These are phyloP conservation scores for Candida nitratophila DNA, from an alignment of 805 yeast genomes.

Conservation along the genomic window DNA sequence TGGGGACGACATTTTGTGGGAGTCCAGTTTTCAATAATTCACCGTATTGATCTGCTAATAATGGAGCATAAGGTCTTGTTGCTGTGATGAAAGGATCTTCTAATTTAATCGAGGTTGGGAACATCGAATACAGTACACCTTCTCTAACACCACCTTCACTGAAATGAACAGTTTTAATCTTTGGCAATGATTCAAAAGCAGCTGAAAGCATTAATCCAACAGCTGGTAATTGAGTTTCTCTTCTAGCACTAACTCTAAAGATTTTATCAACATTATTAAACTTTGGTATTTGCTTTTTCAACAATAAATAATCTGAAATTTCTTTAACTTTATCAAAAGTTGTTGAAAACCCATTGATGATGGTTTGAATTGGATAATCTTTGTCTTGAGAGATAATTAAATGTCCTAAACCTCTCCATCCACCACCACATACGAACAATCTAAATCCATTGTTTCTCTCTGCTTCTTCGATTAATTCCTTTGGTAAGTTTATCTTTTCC, in stretches of 20 bases:
- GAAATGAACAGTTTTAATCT: slow-evolving; percentile 50
- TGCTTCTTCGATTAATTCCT: slow-evolving; percentile 42
- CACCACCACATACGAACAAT: slow-evolving; percentile 68
- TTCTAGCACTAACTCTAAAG: slow-evolving; percentile 60
- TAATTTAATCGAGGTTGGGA: slow-evolving; percentile 48
- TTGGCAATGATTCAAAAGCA: slow-evolving; percentile 54
- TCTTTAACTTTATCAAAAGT: slow-evolving; percentile 43
- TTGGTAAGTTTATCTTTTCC: slow-evolving; percentile 45
- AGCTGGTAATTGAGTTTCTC: slow-evolving; percentile 64
- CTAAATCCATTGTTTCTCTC: slow-evolving; percentile 51
- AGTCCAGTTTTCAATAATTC: slow-evolving; percentile 48
- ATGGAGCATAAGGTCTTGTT: slow-evolving; percentile 65
- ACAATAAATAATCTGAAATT: slow-evolving; percentile 43
- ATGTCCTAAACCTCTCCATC: slow-evolving; percentile 65
- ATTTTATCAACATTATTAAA: slow-evolving; percentile 31
- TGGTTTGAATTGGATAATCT: slow-evolving; percentile 61
- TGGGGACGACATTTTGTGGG: slow-evolving; percentile 47
- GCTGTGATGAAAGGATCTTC: slow-evolving; percentile 69
- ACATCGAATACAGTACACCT: slow-evolving; percentile 59
- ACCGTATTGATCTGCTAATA: slow-evolving; percentile 50
- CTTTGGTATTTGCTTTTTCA: slow-evolving; percentile 42
- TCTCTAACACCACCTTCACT: slow-evolving; percentile 76
- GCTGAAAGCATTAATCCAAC: slow-evolving; percentile 58
- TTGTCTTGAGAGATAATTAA: slow-evolving; percentile 40
- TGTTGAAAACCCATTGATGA: slow-evolving; percentile 63